Base-by-base conservation (phyloP, 1,284 basidiomycete species). In the Albatrellus sp. region DNA sequence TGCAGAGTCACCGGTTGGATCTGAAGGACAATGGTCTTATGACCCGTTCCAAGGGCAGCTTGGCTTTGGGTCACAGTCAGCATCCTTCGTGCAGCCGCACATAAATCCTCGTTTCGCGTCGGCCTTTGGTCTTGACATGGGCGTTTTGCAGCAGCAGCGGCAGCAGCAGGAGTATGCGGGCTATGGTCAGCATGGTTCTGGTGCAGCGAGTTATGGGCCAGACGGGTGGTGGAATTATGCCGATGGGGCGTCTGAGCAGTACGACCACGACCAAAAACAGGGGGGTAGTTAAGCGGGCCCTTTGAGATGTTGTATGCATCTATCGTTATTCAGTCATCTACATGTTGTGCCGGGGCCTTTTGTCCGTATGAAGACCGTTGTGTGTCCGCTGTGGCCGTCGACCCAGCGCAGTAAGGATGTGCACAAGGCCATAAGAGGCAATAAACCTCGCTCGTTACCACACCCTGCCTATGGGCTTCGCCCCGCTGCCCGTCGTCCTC, bases 101-200 rank as follows among this genome's bases (percentile, higher is more conserved):
- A 83, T 86, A 51, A 86, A 87, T 57, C 85, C 85, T 11, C 70
- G 77, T 11, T 88, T 88, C 59, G 68, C 68, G 20, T 70, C 72
- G 39, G 60, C 62, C 30, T 74, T 80, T 52, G 77, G 72, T 19
- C 57, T 75, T 43, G 64, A 67, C 48, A 48, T 63, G 17, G 55
- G 48, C 12, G 48, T 40, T 37, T 52, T 55, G 51, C 53, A 48
- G 39, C 47, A 48, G 24, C 48, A 51, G 36, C 24, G 7, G 4
- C 24, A 24, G 24, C 24, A 24, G 24, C 4, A 24, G 24, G n/a
- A n/a, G n/a, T n/a, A n/a, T n/a, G n/a, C n/a, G n/a, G n/a, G n/a
- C n/a, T 24, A 24, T 24, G 24, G 4, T 24, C 4, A 24, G 24
- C 24, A 24, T 24, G 7, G 24, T 7, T 24, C 5, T 17, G 33